A percentile compares a stretch with the other conserved stretches of the same genome.
These are phyloP conservation scores for Metschnikowia orientalis DNA, from an alignment of 805 yeast species.

Conservation along the genomic window DNA sequence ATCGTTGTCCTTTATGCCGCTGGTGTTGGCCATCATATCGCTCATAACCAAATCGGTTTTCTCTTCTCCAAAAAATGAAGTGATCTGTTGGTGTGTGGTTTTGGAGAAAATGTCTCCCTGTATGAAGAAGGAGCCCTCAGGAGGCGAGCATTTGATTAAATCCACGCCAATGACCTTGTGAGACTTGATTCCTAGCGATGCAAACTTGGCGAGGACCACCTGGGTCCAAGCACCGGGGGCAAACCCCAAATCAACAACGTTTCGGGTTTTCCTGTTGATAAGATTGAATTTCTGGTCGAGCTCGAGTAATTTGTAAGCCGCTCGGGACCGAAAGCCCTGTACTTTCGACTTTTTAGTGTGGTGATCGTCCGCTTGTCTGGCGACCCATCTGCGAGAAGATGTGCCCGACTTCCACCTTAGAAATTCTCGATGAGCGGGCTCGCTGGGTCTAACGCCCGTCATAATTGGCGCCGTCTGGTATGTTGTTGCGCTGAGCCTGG, in stretches of 20 bases:
- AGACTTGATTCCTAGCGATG: constrained; percentile 3
- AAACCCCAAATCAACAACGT: constrained; percentile 71
- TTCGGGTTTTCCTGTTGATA: constrained; percentile 46
- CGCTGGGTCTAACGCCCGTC: no score
- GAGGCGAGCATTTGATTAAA: constrained; percentile 33
- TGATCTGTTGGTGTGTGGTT: constrained; percentile 53
- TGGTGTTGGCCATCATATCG: constrained; percentile 89
- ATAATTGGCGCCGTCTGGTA: no score
- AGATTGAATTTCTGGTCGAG: constrained; percentile 61
- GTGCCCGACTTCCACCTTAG: constrained; percentile 14
- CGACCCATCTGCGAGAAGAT: constrained; percentile 54
- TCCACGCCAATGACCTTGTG: constrained; percentile 27
- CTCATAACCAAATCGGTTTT: constrained; percentile 49
- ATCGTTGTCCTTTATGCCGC: constrained; percentile 77
- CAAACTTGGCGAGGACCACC: constrained; percentile 21
- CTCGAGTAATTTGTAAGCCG: constrained; percentile 84
- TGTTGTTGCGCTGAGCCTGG: no score
- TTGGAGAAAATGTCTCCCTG: constrained; percentile 39
- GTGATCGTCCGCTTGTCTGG: constrained; percentile 61
- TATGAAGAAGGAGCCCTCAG: constrained; percentile 33
- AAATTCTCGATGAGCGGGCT: neutral
- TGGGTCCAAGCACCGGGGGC: constrained; percentile 35
- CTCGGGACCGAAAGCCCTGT: constrained; percentile 69
- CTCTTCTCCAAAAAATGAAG: constrained; percentile 43
- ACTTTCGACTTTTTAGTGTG: constrained; percentile 64